These are phyloP conservation scores for Solanum rostratum DNA, from an alignment of 257 asterid genomes.

Conservation along the genomic window DNA sequence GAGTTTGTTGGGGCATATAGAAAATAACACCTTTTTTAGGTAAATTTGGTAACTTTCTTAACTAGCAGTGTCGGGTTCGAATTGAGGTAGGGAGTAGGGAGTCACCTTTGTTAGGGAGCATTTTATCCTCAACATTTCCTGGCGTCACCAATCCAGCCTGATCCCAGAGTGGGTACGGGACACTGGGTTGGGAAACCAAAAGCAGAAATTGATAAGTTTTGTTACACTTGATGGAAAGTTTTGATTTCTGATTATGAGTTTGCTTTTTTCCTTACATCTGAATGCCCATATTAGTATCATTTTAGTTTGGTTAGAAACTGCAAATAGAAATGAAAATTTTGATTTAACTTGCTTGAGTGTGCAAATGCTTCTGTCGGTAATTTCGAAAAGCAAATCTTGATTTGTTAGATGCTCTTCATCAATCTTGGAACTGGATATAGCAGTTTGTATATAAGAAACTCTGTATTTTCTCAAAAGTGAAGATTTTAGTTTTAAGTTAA, in stretches of 20 bases:
- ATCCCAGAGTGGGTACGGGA: neutral
- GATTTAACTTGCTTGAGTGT: neutral
- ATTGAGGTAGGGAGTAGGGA: neutral
- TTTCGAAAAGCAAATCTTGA: neutral
- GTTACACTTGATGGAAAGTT: neutral
- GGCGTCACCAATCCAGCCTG: accelerated
- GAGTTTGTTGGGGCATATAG: neutral
- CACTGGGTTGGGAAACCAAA: neutral
- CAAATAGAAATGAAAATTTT: neutral
- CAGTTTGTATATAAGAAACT: neutral
- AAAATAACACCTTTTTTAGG: neutral
- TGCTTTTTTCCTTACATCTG: neutral
- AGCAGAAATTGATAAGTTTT: neutral
- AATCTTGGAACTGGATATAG: neutral
- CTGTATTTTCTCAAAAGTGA: neutral
- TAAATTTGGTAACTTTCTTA: neutral
- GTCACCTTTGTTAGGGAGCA: neutral
- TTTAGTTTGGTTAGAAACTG: neutral
- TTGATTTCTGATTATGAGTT: neutral
- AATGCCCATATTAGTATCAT: neutral
- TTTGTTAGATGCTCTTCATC: neutral
- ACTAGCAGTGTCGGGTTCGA: neutral
- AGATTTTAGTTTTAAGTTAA: neutral
- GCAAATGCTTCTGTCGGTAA: neutral
- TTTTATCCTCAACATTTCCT: neutral